Conservation (phyloP, 2,329 filamentous ascomycete species). For the Colletotrichum gigasporum region DNA sequence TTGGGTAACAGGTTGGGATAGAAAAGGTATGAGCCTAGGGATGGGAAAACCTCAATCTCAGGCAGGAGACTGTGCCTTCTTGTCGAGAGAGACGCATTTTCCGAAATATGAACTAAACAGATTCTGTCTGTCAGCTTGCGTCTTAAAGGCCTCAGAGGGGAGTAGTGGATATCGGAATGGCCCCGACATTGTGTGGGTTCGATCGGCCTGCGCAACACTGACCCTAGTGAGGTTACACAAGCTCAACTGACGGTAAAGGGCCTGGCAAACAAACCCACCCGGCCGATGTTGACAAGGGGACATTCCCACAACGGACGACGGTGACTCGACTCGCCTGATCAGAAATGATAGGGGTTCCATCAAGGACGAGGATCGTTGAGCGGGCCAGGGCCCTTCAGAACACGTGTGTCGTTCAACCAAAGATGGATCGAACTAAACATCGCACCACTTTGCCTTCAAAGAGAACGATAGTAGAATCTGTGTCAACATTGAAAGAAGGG, state of each 20-base stretch:
- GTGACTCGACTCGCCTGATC: background rate
- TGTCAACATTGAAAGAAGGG: background rate
- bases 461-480: background rate
- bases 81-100: background rate
- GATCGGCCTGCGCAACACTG: conserved; percentile 8
- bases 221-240: conserved; percentile 13
- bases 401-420: background rate
- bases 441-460: background rate
- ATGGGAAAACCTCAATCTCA: background rate
- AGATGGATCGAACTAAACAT: background rate
- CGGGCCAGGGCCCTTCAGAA: background rate
- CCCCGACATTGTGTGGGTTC: conserved; percentile 14
- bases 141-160: background rate
- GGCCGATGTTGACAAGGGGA: background rate
- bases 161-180: conserved; percentile 4
- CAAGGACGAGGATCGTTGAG: background rate
- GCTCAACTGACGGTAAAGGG: background rate
- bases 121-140: background rate
- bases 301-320: background rate
- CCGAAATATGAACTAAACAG: background rate
- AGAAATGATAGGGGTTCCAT: background rate
- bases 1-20: background rate
- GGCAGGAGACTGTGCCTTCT: background rate
- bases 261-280: background rate
- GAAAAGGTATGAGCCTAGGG: background rate